Conservation (phyloP, 768 basidiomycete genomes). For the Pleurotus sapidus region DNA sequence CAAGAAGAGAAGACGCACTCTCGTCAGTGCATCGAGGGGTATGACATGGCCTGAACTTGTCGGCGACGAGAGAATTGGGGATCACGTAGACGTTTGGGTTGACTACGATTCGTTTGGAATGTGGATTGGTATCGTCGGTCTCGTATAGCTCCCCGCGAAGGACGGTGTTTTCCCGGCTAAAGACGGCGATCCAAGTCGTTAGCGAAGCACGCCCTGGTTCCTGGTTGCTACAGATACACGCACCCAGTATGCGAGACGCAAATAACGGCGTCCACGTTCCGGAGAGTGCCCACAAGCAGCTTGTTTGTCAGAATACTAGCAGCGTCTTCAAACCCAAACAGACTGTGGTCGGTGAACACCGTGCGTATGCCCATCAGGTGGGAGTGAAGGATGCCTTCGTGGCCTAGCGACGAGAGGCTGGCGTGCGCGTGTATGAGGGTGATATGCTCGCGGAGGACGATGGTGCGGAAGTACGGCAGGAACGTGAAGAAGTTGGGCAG, state of each 20-base stretch:
- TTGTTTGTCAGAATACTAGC: slow-evolving; percentile 98
- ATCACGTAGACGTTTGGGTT: slow-evolving; percentile 81
- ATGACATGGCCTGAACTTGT: slow-evolving; percentile 74
- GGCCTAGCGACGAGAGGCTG: slow-evolving; percentile 83
- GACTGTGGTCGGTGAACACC: slow-evolving; percentile 94
- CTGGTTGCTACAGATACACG: slow-evolving; percentile 14
- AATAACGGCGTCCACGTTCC: slow-evolving; percentile 91
- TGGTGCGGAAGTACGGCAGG: slow-evolving; percentile 87
- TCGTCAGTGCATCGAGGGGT: slow-evolving; percentile 41
- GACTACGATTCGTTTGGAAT: slow-evolving; percentile 31
- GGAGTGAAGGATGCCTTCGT: slow-evolving; percentile 90
- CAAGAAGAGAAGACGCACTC: slow-evolving; percentile 39
- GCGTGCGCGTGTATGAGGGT: slow-evolving; percentile 91
- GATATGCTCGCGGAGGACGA: slow-evolving; percentile 83
- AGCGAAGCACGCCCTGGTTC: background rate
- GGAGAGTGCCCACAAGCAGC: slow-evolving; percentile 78
- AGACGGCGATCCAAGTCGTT: background rate
- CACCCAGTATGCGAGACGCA: slow-evolving; percentile 98
- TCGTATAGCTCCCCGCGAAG: slow-evolving; percentile 80
- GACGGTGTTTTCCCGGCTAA: slow-evolving; percentile 95
- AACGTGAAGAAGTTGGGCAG: slow-evolving; percentile 93
- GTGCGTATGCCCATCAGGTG: slow-evolving; percentile 85
- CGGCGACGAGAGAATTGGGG: slow-evolving; percentile 87
- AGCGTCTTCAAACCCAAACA: slow-evolving; percentile 97
- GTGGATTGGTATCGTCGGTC: slow-evolving; percentile 38